phyloP scores from a whole-genome alignment of 2,329 filamentous ascomycete genomes.

The Didymella pinodella region DNA sequence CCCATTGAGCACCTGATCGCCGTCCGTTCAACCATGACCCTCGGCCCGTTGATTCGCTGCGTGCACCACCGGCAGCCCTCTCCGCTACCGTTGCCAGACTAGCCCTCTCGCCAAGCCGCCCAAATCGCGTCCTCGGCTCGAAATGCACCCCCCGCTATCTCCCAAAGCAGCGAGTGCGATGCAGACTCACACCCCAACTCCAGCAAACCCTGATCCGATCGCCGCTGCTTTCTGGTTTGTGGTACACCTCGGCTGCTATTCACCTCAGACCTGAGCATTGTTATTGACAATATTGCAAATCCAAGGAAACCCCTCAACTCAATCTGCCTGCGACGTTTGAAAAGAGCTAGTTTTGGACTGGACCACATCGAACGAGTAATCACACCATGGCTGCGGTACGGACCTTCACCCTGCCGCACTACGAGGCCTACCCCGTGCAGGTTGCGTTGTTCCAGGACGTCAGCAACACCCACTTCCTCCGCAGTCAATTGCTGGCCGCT shows the following conservation, averaged over 20 bases:
- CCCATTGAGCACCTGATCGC: background rate
- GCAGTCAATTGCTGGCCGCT: constrained; percentile 82
- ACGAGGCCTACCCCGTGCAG: constrained; percentile 75
- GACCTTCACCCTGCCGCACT: constrained; percentile 76
- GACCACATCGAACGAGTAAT: background rate
- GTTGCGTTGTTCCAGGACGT: constrained; percentile 79
- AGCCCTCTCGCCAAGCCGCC: constrained; percentile 8
- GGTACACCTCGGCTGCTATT: background rate
- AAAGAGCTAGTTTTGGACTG: constrained; percentile 4
- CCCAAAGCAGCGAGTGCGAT: constrained; percentile 26
- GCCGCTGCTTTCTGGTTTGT: background rate
- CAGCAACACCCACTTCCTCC: constrained; percentile 77
- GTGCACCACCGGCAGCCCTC: background rate
- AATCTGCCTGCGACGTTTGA: background rate
- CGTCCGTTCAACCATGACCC: background rate
- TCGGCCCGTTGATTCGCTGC: constrained; percentile 6
- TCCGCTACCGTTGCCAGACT: constrained; percentile 4
- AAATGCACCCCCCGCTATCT: constrained; percentile 23
- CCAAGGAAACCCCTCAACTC: background rate
- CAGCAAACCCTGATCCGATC: constrained; percentile 7
- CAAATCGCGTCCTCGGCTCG: background rate
- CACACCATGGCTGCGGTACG: constrained; percentile 58
- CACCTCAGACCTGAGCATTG: constrained; percentile 1
- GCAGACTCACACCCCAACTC: constrained; percentile 7
- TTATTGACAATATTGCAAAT: background rate